Evolutionary conservation across 1,139 yeast species (phyloP).

Genomic region (Yamadazyma atlantica): DNA sequence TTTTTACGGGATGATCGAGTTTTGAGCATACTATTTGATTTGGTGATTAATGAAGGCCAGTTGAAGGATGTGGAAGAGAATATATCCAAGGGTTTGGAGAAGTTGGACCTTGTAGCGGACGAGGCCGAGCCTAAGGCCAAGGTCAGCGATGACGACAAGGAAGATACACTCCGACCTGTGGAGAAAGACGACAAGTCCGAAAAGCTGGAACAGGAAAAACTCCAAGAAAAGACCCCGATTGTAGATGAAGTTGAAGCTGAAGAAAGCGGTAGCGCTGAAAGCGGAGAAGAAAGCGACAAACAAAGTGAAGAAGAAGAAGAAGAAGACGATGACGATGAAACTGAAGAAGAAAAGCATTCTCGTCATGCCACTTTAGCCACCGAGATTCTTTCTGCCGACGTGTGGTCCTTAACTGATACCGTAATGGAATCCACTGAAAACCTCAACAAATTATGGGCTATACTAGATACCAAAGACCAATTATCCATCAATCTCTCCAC

Average conservation of each 20-base stretch:
- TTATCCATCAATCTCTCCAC: constrained; percentile 78
- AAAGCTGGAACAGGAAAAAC: constrained; percentile 16
- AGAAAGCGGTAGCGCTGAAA: constrained; percentile 4
- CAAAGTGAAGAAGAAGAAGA: constrained; percentile 22
- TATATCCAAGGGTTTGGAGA: constrained; percentile 5
- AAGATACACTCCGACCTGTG: not conserved
- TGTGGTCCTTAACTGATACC: constrained; percentile 92
- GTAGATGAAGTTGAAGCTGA: constrained; percentile 1
- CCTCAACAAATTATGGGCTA: constrained; percentile 73
- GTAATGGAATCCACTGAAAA: constrained; percentile 74
- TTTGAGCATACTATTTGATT: constrained; percentile 62
- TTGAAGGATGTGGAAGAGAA: constrained; percentile 2
- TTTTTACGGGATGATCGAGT: constrained; percentile 76
- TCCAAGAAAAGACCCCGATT: not conserved
- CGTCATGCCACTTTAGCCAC: constrained; percentile 86
- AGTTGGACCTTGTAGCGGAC: constrained; percentile 7
- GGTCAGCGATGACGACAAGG: not conserved
- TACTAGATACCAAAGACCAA: constrained; percentile 59
- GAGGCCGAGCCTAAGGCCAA: constrained; percentile 7
- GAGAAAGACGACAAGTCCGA: not conserved
- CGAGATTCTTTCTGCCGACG: constrained; percentile 87
- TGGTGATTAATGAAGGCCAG: constrained; percentile 54
- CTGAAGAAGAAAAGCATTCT: constrained; percentile 53
- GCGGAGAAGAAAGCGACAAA: constrained; percentile 14
- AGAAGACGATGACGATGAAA: constrained; percentile 32